Percentiles rank a stretch among this genome's conserved stretches.
These are phyloP conservation scores for Alopecurus myosuroides DNA, from an alignment of 176 grass and related monocot species.

Conservation along the genomic window DNA sequence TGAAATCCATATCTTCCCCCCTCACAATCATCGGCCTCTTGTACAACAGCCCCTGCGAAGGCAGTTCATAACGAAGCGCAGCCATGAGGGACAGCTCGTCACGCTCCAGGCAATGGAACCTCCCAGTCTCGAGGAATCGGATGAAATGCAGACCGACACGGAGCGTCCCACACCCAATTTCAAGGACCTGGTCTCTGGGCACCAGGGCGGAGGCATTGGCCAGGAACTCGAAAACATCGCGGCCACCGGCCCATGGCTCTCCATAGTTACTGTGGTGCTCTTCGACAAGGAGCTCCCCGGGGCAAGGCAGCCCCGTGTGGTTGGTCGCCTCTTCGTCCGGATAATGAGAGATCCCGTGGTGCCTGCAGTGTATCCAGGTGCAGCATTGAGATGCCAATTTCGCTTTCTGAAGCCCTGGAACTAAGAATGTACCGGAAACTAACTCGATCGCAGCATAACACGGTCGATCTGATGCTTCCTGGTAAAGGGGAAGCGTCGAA, in stretches of 20 bases:
- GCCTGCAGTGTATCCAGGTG: slow-evolving; percentile 24
- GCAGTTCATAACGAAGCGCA: slow-evolving; percentile 72
- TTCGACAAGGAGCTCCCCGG: slow-evolving; percentile 79
- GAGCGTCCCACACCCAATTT: slow-evolving; percentile 90
- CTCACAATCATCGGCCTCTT: slow-evolving; percentile 77
- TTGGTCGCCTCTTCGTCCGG: slow-evolving; percentile 37
- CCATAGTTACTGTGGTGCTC: slow-evolving; percentile 99
- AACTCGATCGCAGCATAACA: background rate
- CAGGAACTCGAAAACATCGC: slow-evolving; percentile 85
- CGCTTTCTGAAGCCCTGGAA: background rate
- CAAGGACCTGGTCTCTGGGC: slow-evolving; percentile 58
- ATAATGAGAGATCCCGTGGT: slow-evolving; percentile 89
- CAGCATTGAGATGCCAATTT: slow-evolving; percentile 13
- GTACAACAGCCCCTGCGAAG: slow-evolving; percentile 69
- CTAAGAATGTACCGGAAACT: background rate
- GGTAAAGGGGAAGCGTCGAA: background rate
- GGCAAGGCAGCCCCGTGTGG: slow-evolving; percentile 71
- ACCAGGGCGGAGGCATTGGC: slow-evolving; percentile 42
- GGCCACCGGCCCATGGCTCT: slow-evolving; percentile 85
- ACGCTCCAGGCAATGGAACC: slow-evolving; percentile 89
- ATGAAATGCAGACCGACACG: slow-evolving; percentile 93
- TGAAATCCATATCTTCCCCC: slow-evolving; percentile 87
- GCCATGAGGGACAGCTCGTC: slow-evolving; percentile 91
- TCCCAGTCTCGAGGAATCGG: slow-evolving; percentile 57
- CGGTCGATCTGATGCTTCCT: background rate